Base-by-base conservation (phyloP, 768 basidiomycete species). In the Ramaria sp. region DNA sequence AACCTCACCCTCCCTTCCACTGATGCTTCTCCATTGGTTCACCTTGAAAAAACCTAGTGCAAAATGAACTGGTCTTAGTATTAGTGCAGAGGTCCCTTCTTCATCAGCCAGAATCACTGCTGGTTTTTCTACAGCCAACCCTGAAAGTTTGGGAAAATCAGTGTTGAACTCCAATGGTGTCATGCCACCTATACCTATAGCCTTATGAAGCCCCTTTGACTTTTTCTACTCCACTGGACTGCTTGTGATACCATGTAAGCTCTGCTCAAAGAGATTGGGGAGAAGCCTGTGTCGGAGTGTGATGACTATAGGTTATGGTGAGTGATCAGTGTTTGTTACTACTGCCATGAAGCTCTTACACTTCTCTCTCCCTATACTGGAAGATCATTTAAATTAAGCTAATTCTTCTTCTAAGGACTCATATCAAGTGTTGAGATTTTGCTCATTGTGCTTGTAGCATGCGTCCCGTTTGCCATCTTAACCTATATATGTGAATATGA, bases 221-320 rank as follows among this genome's bases (percentile, higher is more conserved):
- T 67, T 89, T 56, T 76, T 91, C 63, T 88, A 89, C 67, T 80
- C 81, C 7, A 84, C 82, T 64, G 85, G 78, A 16, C 67, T 86
- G 44, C 65, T 88, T 22, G 78, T 79, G 3, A 76, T 82, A 48
- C 91, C 85, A 64, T 95, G 91, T 61, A 88, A 88, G 66, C 68
- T 91, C 16, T 95, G 91, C 62, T 63, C 65, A 41, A 93, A 92
- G 73, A 71, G 88, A 45, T 71, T 95, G 37, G 90, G 90, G 12
- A 86, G 83, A 93, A 90, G 65, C 82, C 89, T 20, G 77, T 85
- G 30, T 69, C 93, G 18, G 81, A 87, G 62, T 95, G 91, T 64
- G 91, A 94, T 66, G 91, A 94, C 67, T 94, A 91, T 67, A 82
- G 85, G 25, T 67, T 88, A 61, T 76, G 81, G 81, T 85, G 55